Evolutionary conservation across 2,329 filamentous ascomycete genomes (phyloP).

Genomic region (Botrytis tulipae): DNA sequence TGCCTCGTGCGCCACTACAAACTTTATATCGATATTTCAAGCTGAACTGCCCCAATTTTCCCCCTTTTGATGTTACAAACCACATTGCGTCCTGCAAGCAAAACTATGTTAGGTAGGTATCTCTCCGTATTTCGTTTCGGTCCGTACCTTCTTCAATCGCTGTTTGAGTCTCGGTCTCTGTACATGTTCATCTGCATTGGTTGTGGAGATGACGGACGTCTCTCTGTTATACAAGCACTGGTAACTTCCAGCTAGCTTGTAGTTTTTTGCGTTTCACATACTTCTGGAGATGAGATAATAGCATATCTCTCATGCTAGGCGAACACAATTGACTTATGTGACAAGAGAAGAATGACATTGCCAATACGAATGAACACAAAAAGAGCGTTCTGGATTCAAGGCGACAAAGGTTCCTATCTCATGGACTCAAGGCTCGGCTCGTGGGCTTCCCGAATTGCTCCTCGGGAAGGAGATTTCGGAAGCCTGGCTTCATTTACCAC

Average conservation of each 20-base stretch:
- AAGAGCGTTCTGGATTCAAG: conserved; percentile 11
- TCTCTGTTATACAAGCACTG: background rate
- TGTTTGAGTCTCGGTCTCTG: conserved; percentile 7
- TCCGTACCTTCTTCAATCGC: conserved; percentile 7
- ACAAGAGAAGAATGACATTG: background rate
- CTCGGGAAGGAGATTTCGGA: background rate
- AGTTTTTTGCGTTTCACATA: background rate
- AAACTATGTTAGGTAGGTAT: conserved; percentile 7
- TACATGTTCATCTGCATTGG: conserved; percentile 10
- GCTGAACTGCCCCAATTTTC: conserved; percentile 5
- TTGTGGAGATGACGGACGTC: conserved; percentile 14
- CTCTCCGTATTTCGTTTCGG: conserved; percentile 10
- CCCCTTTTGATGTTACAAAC: background rate
- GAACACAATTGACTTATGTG: conserved; percentile 2
- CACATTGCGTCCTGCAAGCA: conserved; percentile 4
- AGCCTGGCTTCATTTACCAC: background rate
- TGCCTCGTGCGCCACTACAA: conserved; percentile 7
- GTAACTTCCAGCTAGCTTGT: background rate
- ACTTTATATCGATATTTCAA: background rate
- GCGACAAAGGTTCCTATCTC: background rate
- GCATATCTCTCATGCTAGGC: background rate
- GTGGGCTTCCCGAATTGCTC: background rate
- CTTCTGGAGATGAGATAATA: conserved; percentile 2
- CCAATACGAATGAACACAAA: background rate
- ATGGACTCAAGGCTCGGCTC: conserved; percentile 8